phyloP scores from a whole-genome alignment of 1,284 basidiomycete genomes.

The Cutaneotrichosporon sp. region DNA sequence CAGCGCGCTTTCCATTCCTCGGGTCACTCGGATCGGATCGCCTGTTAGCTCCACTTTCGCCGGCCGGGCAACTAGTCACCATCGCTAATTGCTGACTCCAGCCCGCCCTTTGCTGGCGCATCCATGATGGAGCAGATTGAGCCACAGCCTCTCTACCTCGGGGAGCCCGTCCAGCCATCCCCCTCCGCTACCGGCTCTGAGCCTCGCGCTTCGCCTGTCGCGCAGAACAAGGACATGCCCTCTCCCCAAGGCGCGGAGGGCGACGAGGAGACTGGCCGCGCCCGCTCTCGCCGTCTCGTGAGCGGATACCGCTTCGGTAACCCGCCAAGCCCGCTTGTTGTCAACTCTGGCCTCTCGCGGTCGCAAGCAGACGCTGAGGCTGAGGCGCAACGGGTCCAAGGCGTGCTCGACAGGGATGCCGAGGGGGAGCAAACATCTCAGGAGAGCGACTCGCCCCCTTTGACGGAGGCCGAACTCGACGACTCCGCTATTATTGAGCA shows the following conservation, averaged over 20 bases:
- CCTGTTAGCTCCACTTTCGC: too few relatives aligned
- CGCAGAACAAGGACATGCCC: neutral
- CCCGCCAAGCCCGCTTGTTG: slow-evolving; percentile 27
- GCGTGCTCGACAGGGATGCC: neutral
- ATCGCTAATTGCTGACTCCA: slow-evolving; percentile 15
- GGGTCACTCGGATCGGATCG: too few relatives aligned
- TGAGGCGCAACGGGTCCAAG: too few relatives aligned
- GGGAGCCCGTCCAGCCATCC: slow-evolving; percentile 5
- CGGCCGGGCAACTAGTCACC: too few relatives aligned
- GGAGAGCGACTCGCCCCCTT: slow-evolving; percentile 26
- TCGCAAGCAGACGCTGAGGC: too few relatives aligned
- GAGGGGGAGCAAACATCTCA: slow-evolving; percentile 3
- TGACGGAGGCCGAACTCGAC: slow-evolving; percentile 23
- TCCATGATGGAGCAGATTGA: slow-evolving; percentile 28
- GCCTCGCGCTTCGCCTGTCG: neutral
- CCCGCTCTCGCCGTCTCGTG: slow-evolving; percentile 37
- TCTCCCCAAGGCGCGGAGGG: slow-evolving; percentile 3
- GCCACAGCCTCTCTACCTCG: slow-evolving; percentile 33
- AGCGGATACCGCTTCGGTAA: slow-evolving; percentile 47
- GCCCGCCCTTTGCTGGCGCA: slow-evolving; percentile 37
- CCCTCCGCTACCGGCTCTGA: neutral
- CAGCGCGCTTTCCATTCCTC: too few relatives aligned
- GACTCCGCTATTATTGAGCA: neutral
- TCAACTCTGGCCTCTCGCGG: neutral
- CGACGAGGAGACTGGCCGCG: slow-evolving; percentile 33